Evolutionary conservation across 2,329 filamentous ascomycete species (phyloP), one percentile per base, ranked within the genome.

Genomic region (Elsinoe necatrix): DNA sequence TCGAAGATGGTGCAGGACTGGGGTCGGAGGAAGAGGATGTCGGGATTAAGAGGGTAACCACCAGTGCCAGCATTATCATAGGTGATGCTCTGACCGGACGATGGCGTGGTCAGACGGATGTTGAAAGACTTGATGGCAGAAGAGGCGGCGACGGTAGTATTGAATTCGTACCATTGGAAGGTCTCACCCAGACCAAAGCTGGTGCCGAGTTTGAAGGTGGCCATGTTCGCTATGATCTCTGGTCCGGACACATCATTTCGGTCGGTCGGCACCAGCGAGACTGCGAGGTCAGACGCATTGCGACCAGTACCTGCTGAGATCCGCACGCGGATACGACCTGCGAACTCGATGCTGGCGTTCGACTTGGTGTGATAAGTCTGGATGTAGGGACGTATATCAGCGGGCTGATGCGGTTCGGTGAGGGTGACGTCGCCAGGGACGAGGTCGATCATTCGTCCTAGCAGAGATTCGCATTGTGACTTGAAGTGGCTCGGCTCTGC

Each of bases 111-210:
- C n/a, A 50, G 25, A 25, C 45, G 50, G 20, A 54, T 41, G 16
- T 54, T 7, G 50, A 54, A 54, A 7, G 50, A 54, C 11, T 25
- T 18, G n/a, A 54, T 21, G 6, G 16, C 31, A n/a, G 20, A n/a
- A 3, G 31, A 5, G 11, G 16, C 29, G 9, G 50, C 9, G 20
- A 54, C 12, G 6, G 35, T 29, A 11, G 50, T 54, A 31, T 29
- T 54, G 35, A 54, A 54, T 25, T 54, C 50, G 50, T 39, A 54
- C 50, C 50, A 54, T 7, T 25, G 31, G 16, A 54, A 54, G 29
- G 8, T 9, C 21, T 54, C 50, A n/a, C 35, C 12, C 8, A 50
- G 45, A 16, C 45, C 45, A 16, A 25, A 50, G 25, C 9, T 31
- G 45, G 3, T 50, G n/a, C 45, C 45, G 25, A 9, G 7, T 18